A percentile compares a stretch with the other conserved stretches of the same genome.
Conservation (phyloP, 805 yeast species). For the Candida sphagnicola region DNA sequence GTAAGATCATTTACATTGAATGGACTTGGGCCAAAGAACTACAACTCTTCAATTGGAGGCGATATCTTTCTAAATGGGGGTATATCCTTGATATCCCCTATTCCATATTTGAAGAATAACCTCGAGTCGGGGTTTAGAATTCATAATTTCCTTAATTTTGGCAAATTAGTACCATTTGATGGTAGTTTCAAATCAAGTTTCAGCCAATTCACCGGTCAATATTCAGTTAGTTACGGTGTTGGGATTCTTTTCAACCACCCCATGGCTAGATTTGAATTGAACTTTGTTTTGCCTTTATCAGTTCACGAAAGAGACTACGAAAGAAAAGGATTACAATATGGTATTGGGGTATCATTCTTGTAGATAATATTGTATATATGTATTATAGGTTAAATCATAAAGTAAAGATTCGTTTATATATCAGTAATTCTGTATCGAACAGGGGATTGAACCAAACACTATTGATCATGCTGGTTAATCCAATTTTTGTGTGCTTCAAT, state of each 20-base stretch:
- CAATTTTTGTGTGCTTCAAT: conserved; percentile 59
- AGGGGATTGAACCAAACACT: too few relatives aligned
- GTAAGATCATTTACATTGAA: conserved; percentile 48
- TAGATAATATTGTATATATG: conserved; percentile 17
- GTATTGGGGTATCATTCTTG: conserved; percentile 56
- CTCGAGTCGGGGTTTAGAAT: conserved; percentile 43
- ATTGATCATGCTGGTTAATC: conserved; percentile 33
- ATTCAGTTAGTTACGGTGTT: conserved; percentile 41
- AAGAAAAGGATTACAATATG: conserved; percentile 55
- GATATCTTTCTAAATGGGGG: conserved; percentile 47
- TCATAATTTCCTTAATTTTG: conserved; percentile 47
- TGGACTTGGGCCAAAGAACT: conserved; percentile 54
- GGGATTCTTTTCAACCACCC: conserved; percentile 55
- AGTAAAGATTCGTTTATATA: too few relatives aligned
- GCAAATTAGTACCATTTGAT: conserved; percentile 34
- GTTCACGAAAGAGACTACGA: conserved; percentile 42
- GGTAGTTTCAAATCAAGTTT: conserved; percentile 7
- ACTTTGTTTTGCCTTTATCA: conserved; percentile 48
- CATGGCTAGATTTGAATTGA: conserved; percentile 54
- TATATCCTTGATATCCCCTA: conserved; percentile 36
- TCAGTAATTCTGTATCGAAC: too few relatives aligned
- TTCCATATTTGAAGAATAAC: conserved; percentile 34
- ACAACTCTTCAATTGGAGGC: conserved; percentile 49
- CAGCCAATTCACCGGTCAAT: conserved; percentile 10
- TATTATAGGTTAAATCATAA: not conserved